phyloP scores from a whole-genome alignment of 2,329 filamentous ascomycete genomes.

The Fusarium solani-melongenae region DNA sequence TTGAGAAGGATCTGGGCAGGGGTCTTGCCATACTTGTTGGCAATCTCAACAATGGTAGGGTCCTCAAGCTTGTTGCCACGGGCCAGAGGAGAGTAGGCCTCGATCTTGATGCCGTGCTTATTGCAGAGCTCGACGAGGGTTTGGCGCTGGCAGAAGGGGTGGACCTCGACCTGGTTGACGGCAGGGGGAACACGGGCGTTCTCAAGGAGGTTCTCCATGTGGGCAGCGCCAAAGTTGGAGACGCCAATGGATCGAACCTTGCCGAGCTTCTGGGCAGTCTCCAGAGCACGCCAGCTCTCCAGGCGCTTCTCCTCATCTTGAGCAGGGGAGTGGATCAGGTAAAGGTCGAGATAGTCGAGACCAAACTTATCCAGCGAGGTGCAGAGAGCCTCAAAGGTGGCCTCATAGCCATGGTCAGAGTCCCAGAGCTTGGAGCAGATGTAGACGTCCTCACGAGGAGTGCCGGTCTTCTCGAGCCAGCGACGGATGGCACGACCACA shows the following conservation, averaged over 20 bases:
- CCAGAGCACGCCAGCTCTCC: constrained; percentile 79
- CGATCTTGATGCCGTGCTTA: constrained; percentile 65
- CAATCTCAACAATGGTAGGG: constrained; percentile 31
- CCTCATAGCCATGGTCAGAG: constrained; percentile 54
- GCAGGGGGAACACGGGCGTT: constrained; percentile 71
- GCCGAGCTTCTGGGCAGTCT: constrained; percentile 73
- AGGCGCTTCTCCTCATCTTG: constrained; percentile 74
- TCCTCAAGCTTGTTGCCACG: constrained; percentile 65
- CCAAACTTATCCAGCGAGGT: constrained; percentile 74
- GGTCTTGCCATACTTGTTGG: constrained; percentile 27
- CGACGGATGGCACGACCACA: constrained; percentile 79
- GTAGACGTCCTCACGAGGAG: constrained; percentile 75
- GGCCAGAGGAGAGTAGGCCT: constrained; percentile 61
- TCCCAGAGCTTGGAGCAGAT: constrained; percentile 77
- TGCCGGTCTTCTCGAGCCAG: constrained; percentile 68
- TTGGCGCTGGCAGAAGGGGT: constrained; percentile 77
- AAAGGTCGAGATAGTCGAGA: constrained; percentile 79
- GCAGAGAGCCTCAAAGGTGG: constrained; percentile 69
- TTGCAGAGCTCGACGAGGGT: constrained; percentile 67
- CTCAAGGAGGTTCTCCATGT: constrained; percentile 65
- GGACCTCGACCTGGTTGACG: constrained; percentile 83
- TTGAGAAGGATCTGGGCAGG: constrained; percentile 33
- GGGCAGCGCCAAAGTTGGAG: constrained; percentile 79
- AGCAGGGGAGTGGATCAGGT: constrained; percentile 73
- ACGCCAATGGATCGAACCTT: constrained; percentile 78